Percentiles rank a stretch among this genome's conserved stretches.
phyloP scores from a whole-genome alignment of 73 alveolate species.

The Symbiodinium natans region DNA sequence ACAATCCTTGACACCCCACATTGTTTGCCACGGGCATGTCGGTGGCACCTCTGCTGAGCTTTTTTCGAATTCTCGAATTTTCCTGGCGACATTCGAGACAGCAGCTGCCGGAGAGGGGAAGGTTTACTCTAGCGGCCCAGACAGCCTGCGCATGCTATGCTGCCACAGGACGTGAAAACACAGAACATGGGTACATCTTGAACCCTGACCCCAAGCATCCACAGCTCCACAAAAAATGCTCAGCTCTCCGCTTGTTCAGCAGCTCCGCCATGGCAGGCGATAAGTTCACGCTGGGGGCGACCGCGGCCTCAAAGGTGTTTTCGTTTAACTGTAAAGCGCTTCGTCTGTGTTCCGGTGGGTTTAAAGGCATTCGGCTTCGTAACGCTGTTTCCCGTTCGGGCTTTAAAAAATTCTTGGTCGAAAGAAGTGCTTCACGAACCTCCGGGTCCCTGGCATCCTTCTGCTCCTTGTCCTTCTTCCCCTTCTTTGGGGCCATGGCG shows the following conservation, averaged over 20 bases:
- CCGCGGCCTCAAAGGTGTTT: neutral
- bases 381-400: no score
- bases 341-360: no score
- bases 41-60: conserved; percentile 32
- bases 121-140: neutral
- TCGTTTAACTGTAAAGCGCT: neutral
- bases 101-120: neutral
- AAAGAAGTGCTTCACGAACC: no score
- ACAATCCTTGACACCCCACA: neutral
- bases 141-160: neutral
- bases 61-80: conserved; percentile 75
- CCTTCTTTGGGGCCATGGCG: neutral
- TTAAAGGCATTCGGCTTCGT: no score
- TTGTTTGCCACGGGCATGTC: neutral
- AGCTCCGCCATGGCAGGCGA: conserved; percentile 57
- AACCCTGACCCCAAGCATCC: neutral
- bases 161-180: neutral
- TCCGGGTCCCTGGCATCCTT: neutral
- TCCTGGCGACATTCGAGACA: neutral
- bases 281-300: conserved; percentile 22
- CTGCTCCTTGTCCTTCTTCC: neutral
- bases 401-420: no score
- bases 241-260: conserved; percentile 15
- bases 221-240: neutral
- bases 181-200: neutral